Evolutionary conservation across 495 filamentous ascomycete genomes (phyloP), one percentile per base, ranked within the genome.

Genomic region (Haplographium delicatum): DNA sequence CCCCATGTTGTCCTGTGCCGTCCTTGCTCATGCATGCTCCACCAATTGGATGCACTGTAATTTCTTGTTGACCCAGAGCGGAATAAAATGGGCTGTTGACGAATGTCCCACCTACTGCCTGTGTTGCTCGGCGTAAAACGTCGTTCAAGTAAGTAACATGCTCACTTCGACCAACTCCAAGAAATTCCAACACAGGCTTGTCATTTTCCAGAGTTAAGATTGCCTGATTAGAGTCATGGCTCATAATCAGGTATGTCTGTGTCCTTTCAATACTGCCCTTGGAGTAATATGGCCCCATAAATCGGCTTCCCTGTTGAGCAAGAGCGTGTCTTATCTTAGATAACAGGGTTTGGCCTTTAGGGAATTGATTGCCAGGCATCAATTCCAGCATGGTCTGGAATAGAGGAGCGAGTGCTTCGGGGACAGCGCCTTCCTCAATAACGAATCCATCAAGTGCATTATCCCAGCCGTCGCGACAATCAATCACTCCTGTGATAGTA

Each of bases 211-310:
- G 57, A 3, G 73, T 75, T 39, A 86, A 54, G 7, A 73, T 73
- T 2, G 77, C 75, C 65, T 86, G 75, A 62, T 84, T 83, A 41
- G 74, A 79, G 54, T 85, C 83, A 54, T 86, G 82, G 5, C 74
- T 80, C 83, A 88, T 86, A 50, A 85, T 74, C n/a, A 86, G 67
- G 63, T 84, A 86, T 5, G 79, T 70, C 56, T 84, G 77, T 0
- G 81, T 88, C 45, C 65, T 74, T 54, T 77, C 75, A 1, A 82
- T 59, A 22, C 74, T 73, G 11, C 81, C 77, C 27, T 72, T 70
- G 16, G 61, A 59, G 47, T 65, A 72, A 50, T 82, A 84, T 0
- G 81, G 76, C 0, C 82, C 82, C 1, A 80, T 52, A 25, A 84
- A 63, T 8, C 69, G 49, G 53, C 74, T 78, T 31, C 73, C 75